A percentile compares a stretch with the other conserved stretches of the same genome.
These are phyloP conservation scores for Achaetomiella virescens DNA, from an alignment of 495 filamentous ascomycete genomes.

Conservation along the genomic window DNA sequence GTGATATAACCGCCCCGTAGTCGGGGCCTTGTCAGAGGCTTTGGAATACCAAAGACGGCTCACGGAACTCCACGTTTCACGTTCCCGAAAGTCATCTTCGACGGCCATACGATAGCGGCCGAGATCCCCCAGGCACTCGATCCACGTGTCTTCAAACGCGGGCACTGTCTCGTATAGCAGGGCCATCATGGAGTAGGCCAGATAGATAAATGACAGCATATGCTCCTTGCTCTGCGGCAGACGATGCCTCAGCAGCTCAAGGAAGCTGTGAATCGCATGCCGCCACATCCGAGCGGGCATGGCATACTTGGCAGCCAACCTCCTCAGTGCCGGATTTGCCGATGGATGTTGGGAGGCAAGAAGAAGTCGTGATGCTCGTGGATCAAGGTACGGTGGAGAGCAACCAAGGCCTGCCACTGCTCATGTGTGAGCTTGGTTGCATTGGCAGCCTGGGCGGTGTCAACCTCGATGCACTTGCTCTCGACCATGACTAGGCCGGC, in stretches of 20 bases:
- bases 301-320: constrained; percentile 60
- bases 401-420: constrained; percentile 69
- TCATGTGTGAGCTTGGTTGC: constrained; percentile 45
- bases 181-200: constrained; percentile 77
- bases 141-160: constrained; percentile 77
- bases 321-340: constrained; percentile 52
- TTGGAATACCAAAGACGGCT: constrained; percentile 76
- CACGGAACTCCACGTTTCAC: constrained; percentile 73
- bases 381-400: constrained; percentile 62
- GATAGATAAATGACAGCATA: constrained; percentile 76
- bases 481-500: constrained; percentile 73
- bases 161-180: constrained; percentile 70
- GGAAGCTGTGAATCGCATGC: constrained; percentile 57
- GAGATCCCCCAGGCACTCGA: constrained; percentile 81
- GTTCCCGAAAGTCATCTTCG: constrained; percentile 64
- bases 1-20: constrained; percentile 72
- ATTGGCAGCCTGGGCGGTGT: constrained; percentile 49
- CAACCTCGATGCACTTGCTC: constrained; percentile 68
- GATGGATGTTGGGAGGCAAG: constrained; percentile 69
- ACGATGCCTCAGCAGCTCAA: constrained; percentile 64
- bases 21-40: constrained; percentile 64
- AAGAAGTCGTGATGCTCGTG: constrained; percentile 73
- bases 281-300: constrained; percentile 82
- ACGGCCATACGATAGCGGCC: constrained; percentile 65
- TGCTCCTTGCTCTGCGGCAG: constrained; percentile 67